Evolutionary conservation across 257 asterid species (phyloP).

Genomic region (Catharanthus roseus): DNA sequence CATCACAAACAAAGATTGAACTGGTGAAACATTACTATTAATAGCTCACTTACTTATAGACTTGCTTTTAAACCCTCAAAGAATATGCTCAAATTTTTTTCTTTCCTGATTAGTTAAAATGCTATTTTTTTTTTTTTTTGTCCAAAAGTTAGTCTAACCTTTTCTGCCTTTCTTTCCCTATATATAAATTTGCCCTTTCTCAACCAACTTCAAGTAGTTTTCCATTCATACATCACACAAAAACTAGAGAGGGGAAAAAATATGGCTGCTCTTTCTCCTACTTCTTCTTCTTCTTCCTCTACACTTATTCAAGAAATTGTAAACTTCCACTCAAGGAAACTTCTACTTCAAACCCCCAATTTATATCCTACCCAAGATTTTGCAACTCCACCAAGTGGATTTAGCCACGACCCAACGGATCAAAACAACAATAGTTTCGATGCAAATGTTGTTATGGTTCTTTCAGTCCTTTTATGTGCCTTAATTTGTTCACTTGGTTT

Average conservation of each 20-base stretch:
- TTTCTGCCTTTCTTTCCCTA: slow-evolving; percentile 11
- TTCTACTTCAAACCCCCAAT: slow-evolving; percentile 14
- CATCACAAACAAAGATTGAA: too few relatives aligned
- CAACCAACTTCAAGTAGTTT: slow-evolving; percentile 10
- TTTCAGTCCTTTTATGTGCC: slow-evolving; percentile 27
- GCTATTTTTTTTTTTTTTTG: neutral
- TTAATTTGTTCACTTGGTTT: slow-evolving; percentile 27
- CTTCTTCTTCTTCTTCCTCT: slow-evolving; percentile 1
- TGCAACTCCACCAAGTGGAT: slow-evolving; percentile 7
- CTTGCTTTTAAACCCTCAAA: slow-evolving; percentile 1
- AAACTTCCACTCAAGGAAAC: slow-evolving; percentile 22
- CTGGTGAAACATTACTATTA: too few relatives aligned
- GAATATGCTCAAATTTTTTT: neutral
- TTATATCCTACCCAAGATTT: slow-evolving; percentile 8
- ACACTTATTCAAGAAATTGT: slow-evolving; percentile 15
- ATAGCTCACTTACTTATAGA: too few relatives aligned
- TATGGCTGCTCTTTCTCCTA: neutral
- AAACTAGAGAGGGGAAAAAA: slow-evolving; percentile 10
- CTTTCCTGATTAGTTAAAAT: slow-evolving; percentile 3
- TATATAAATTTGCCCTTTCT: slow-evolving; percentile 15
- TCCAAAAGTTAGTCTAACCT: slow-evolving; percentile 9
- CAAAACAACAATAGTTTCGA: slow-evolving; percentile 19
- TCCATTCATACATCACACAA: neutral
- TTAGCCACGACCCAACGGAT: neutral
- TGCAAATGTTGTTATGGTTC: slow-evolving; percentile 29